Evolutionary conservation across 192 early-diverging fungal species (phyloP).

Genomic region (Funneliformis geosporum): DNA sequence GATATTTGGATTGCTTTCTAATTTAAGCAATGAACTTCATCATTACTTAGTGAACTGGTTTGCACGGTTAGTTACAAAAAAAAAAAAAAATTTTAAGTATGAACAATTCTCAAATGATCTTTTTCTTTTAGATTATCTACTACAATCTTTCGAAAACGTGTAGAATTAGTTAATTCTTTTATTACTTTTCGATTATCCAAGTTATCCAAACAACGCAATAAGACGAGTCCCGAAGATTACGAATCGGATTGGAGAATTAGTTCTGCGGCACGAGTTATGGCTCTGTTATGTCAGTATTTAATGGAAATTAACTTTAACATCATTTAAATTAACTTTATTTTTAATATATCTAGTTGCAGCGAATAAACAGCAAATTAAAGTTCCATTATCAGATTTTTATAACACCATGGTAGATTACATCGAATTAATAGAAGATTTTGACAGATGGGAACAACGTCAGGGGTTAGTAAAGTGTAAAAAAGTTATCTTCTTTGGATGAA

Average conservation of each 20-base stretch:
- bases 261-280: slow-evolving; percentile 87
- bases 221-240: slow-evolving; percentile 50
- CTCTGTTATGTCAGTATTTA: slow-evolving; percentile 67
- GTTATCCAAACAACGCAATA: slow-evolving; percentile 62
- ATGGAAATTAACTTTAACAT: neutral
- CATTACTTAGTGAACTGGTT: slow-evolving; percentile 87
- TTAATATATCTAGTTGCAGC: slow-evolving; percentile 42
- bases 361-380: slow-evolving; percentile 60
- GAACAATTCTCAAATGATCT: neutral
- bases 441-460: slow-evolving; percentile 69
- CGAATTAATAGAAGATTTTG: slow-evolving; percentile 69
- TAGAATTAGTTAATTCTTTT: slow-evolving; percentile 84
- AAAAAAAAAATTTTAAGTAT: neutral
- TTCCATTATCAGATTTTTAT: slow-evolving; percentile 80
- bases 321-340: neutral
- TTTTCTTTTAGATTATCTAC: slow-evolving; percentile 49
- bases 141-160: slow-evolving; percentile 65
- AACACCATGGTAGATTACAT: slow-evolving; percentile 78
- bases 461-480: slow-evolving; percentile 36
- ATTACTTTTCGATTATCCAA: slow-evolving; percentile 80
- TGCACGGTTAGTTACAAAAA: slow-evolving; percentile 49
- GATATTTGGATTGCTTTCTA: slow-evolving; percentile 78
- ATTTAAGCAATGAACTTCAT: slow-evolving; percentile 83
- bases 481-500: neutral
- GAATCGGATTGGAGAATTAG: slow-evolving; percentile 84